Evolutionary conservation across 1,139 yeast species (phyloP).

Genomic region (Nakaseomyces sp.): DNA sequence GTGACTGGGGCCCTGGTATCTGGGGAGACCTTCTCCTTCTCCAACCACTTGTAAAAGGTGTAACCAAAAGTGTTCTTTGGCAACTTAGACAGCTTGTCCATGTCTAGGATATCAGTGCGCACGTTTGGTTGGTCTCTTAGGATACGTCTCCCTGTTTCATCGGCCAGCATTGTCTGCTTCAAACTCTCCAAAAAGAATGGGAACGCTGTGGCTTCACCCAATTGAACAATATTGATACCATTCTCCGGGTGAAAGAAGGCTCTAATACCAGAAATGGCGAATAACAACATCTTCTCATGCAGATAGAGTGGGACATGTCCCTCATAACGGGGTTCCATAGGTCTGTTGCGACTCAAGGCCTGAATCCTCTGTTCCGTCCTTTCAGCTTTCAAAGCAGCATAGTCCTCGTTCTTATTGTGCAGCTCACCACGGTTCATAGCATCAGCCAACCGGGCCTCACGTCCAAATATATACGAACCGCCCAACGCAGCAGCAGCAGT

Average conservation of each 20-base stretch:
- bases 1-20: constrained; percentile 86
- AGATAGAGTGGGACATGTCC: constrained; percentile 72
- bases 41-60: constrained; percentile 73
- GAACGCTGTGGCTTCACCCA: constrained; percentile 88
- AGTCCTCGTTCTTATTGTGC: constrained; percentile 29
- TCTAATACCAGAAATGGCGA: constrained; percentile 72
- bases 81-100: constrained; percentile 48
- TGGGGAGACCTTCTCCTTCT: constrained; percentile 82
- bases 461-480: constrained; percentile 36
- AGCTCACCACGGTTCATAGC: constrained; percentile 48
- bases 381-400: constrained; percentile 16
- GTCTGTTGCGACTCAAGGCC: constrained; percentile 21
- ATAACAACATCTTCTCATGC: constrained; percentile 56
- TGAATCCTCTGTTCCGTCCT: constrained; percentile 28
- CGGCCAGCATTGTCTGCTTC: constrained; percentile 65
- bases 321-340: constrained; percentile 47
- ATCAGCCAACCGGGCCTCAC: constrained; percentile 46
- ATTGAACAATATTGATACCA: constrained; percentile 61
- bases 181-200: constrained; percentile 54
- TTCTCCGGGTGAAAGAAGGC: constrained; percentile 73
- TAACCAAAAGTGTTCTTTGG: constrained; percentile 74
- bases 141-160: constrained; percentile 67
- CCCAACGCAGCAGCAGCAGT: constrained; percentile 23
- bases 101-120: constrained; percentile 60
- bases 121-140: constrained; percentile 76